Conservation (phyloP, 257 asterid genomes). For the Primulina tabacum region DNA sequence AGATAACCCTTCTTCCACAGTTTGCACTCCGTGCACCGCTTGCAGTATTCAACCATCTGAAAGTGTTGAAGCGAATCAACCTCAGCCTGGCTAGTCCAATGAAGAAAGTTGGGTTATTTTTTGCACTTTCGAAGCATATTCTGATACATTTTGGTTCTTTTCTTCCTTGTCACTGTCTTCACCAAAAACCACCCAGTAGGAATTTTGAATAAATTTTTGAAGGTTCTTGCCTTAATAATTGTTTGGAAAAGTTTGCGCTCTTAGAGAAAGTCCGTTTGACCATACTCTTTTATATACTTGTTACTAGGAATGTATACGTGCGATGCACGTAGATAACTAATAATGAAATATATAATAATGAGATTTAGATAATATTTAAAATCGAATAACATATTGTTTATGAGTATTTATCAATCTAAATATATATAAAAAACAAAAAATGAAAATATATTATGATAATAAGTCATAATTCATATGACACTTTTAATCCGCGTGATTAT, state of each 20-base stretch:
- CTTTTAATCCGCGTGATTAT: too few relatives aligned
- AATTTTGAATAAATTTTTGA: neutral
- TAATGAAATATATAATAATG: too few relatives aligned
- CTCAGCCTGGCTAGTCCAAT: conserved; percentile 26
- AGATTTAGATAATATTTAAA: too few relatives aligned
- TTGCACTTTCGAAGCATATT: neutral
- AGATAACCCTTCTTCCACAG: conserved; percentile 41
- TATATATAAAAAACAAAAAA: too few relatives aligned
- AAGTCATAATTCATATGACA: too few relatives aligned
- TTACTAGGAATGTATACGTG: too few relatives aligned
- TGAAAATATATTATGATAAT: too few relatives aligned
- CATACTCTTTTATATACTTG: neutral
- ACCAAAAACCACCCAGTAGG: neutral
- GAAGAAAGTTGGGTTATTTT: neutral
- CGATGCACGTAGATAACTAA: too few relatives aligned
- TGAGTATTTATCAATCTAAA: too few relatives aligned
- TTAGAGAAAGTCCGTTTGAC: neutral
- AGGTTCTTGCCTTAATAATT: neutral
- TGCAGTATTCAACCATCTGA: conserved; percentile 37
- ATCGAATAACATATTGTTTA: too few relatives aligned
- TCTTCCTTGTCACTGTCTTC: neutral
- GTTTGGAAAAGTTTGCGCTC: neutral
- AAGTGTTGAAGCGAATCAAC: conserved; percentile 34
- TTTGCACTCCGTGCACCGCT: conserved; percentile 48
- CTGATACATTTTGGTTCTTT: neutral